Percentiles rank a stretch among this genome's conserved stretches.
These are phyloP conservation scores for Pyrenochaeta sp. DNA, from an alignment of 2,329 filamentous ascomycete species.

Conservation along the genomic window DNA sequence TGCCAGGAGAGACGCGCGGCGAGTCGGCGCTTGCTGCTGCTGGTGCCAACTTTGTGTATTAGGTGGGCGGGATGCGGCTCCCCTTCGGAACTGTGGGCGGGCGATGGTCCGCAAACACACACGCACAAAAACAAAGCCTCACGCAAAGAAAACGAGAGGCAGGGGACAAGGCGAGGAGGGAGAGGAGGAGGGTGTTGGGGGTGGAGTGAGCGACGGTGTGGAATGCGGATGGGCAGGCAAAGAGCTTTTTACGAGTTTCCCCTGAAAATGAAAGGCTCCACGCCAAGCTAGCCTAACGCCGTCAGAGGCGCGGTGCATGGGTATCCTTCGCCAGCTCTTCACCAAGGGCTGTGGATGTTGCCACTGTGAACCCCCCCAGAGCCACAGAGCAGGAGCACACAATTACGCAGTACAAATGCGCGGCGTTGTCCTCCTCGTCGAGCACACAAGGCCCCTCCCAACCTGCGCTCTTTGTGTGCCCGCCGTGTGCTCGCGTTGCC, in stretches of 20 bases:
- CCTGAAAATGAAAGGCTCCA: slow-evolving; percentile 39
- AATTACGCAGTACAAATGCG: background rate
- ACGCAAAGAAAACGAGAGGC: slow-evolving; percentile 38
- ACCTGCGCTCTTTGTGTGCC: slow-evolving; percentile 1
- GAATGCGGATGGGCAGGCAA: slow-evolving; percentile 41
- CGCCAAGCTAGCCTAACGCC: slow-evolving; percentile 37
- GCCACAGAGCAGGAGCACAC: slow-evolving; percentile 14
- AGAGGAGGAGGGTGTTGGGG: slow-evolving; percentile 33
- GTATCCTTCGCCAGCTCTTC: slow-evolving; percentile 32
- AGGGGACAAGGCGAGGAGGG: slow-evolving; percentile 29
- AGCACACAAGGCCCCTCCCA: background rate
- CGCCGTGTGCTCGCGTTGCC: background rate
- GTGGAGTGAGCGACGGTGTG: slow-evolving; percentile 41
- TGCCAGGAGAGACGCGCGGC: slow-evolving; percentile 45
- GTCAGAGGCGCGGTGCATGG: slow-evolving; percentile 31
- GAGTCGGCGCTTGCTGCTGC: slow-evolving; percentile 34
- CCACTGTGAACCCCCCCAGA: slow-evolving; percentile 33
- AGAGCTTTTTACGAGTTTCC: slow-evolving; percentile 42
- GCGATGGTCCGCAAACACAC: slow-evolving; percentile 18
- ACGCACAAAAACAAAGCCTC: slow-evolving; percentile 12
- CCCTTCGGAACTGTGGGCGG: slow-evolving; percentile 24
- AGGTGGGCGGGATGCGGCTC: slow-evolving; percentile 35
- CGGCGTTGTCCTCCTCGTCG: background rate
- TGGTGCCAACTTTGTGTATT: slow-evolving; percentile 18
- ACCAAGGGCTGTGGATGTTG: slow-evolving; percentile 26